A percentile compares a stretch with the other conserved stretches of the same genome.
Conservation (phyloP, 352 stramenopile genomes). For the Phytophthora sansomeana region DNA sequence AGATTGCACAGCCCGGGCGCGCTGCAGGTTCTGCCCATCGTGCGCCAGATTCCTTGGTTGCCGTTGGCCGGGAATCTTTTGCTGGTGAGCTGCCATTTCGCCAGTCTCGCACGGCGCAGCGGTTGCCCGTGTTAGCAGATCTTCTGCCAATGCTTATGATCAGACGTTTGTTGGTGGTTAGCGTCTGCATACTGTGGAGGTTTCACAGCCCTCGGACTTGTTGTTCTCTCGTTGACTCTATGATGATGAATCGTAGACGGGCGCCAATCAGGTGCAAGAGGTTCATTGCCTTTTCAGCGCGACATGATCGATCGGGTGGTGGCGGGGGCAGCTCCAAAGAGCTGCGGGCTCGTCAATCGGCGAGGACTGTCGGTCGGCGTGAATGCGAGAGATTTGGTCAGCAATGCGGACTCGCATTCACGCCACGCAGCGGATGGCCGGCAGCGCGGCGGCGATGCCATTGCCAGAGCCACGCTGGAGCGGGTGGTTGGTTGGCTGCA, state of each 20-base stretch:
- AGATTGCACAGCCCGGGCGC: conserved; percentile 15
- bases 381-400: conserved; percentile 23
- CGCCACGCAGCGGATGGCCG: conserved; percentile 11
- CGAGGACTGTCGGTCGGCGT: conserved; percentile 11
- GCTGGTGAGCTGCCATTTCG: conserved; percentile 29
- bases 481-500: conserved; percentile 11
- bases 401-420: conserved; percentile 21
- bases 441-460: neutral
- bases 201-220: neutral
- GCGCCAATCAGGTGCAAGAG: conserved; percentile 1
- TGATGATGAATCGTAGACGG: neutral
- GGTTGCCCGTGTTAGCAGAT: neutral
- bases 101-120: conserved; percentile 15
- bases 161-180: neutral
- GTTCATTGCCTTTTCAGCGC: conserved; percentile 30
- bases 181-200: neutral
- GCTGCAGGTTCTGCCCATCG: conserved; percentile 26
- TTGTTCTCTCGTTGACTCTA: neutral
- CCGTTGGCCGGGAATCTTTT: conserved; percentile 36
- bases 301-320: conserved; percentile 34
- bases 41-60: conserved; percentile 42
- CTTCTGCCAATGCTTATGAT: conserved; percentile 10
- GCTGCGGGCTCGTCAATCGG: conserved; percentile 24
- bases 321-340: conserved; percentile 27
- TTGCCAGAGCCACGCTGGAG: neutral